These are phyloP conservation scores for Suhomyces prunicola DNA, from an alignment of 805 yeast genomes.

Conservation along the genomic window DNA sequence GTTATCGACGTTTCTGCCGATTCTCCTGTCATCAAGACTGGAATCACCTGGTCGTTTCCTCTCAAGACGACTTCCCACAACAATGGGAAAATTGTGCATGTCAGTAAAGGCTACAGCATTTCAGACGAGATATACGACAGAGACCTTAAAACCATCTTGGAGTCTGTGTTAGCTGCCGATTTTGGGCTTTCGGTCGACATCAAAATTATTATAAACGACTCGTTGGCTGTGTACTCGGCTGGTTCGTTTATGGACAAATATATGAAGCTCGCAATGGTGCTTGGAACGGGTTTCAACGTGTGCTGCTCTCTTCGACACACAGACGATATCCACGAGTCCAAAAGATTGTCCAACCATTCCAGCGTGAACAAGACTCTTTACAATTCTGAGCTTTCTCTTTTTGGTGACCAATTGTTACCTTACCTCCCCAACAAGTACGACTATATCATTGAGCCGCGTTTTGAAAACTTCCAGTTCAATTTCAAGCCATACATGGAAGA, in stretches of 20 bases:
- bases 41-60: conserved; percentile 60
- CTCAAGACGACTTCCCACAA: conserved; percentile 39
- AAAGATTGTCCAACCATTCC: conserved; percentile 7
- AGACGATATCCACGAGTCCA: conserved; percentile 15
- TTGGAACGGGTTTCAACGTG: conserved; percentile 68
- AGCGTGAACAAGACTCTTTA: conserved; percentile 22
- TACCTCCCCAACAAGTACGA: conserved; percentile 38
- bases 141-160: conserved; percentile 44
- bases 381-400: conserved; percentile 56
- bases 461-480: conserved; percentile 14
- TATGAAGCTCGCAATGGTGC: conserved; percentile 51
- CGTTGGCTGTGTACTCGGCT: conserved; percentile 62
- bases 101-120: conserved; percentile 61
- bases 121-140: conserved; percentile 38
- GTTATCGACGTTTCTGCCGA: conserved; percentile 8
- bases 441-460: conserved; percentile 33
- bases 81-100: conserved; percentile 45
- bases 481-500: conserved; percentile 31
- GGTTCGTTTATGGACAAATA: conserved; percentile 39
- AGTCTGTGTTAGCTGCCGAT: conserved; percentile 22
- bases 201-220: conserved; percentile 54
- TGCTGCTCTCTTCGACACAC: conserved; percentile 37
- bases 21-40: conserved; percentile 29
- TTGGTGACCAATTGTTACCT: conserved; percentile 40
- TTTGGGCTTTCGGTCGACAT: conserved; percentile 33